Percentiles rank a stretch among this genome's conserved stretches.
phyloP scores from a whole-genome alignment of 805 yeast genomes.

The Lachancea mirantina region DNA sequence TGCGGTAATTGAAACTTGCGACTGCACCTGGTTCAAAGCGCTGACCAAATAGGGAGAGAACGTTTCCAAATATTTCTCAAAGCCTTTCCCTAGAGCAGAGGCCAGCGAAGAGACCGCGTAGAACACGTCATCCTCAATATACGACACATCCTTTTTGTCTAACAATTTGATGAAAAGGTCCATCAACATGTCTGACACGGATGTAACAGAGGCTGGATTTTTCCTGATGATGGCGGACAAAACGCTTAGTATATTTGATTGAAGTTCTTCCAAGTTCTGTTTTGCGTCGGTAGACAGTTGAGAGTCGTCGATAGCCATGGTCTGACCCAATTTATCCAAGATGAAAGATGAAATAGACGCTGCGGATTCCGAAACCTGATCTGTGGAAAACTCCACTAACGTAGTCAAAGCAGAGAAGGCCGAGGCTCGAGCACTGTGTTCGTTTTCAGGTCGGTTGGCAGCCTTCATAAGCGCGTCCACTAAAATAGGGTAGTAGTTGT shows the following conservation, averaged over 20 bases:
- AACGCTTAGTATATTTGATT: slow-evolving; percentile 68
- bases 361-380: slow-evolving; percentile 59
- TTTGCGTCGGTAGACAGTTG: slow-evolving; percentile 62
- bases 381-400: slow-evolving; percentile 67
- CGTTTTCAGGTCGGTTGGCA: slow-evolving; percentile 71
- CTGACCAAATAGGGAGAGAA: slow-evolving; percentile 76
- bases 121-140: slow-evolving; percentile 87
- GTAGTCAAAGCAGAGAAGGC: slow-evolving; percentile 90
- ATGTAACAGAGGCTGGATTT: slow-evolving; percentile 53
- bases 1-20: slow-evolving; percentile 80
- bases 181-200: slow-evolving; percentile 82
- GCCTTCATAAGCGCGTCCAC: slow-evolving; percentile 65
- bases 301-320: slow-evolving; percentile 55
- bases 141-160: slow-evolving; percentile 52
- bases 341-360: slow-evolving; percentile 70
- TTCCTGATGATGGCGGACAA: slow-evolving; percentile 81
- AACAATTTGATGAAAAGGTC: slow-evolving; percentile 68
- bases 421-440: slow-evolving; percentile 84
- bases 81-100: slow-evolving; percentile 62
- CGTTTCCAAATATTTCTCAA: slow-evolving; percentile 68
- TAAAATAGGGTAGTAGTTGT: slow-evolving; percentile 62
- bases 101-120: slow-evolving; percentile 90
- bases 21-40: slow-evolving; percentile 76
- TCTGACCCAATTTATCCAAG: slow-evolving; percentile 61
- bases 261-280: slow-evolving; percentile 78